phyloP scores from a whole-genome alignment of 306 rosid genomes.

The Gillenia trifoliata region DNA sequence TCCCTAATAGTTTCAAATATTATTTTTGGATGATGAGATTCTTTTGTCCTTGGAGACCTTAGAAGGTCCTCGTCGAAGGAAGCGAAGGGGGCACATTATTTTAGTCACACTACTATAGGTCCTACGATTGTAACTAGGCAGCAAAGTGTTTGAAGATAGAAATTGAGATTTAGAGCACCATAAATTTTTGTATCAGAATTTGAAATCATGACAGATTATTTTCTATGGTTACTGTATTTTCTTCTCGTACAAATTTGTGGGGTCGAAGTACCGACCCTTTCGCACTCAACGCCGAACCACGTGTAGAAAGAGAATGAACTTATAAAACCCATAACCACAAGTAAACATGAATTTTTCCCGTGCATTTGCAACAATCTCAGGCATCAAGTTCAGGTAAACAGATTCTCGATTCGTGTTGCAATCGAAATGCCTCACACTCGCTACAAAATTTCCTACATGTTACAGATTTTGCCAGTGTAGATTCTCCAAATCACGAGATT shows the following conservation, averaged over 20 bases:
- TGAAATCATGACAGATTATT: background rate
- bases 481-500: background rate
- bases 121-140: background rate
- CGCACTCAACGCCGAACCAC: background rate
- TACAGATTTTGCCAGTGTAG: background rate
- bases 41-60: constrained; percentile 23
- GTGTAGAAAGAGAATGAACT: background rate
- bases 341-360: too few relatives aligned
- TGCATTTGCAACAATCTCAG: too few relatives aligned
- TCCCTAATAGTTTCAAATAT: background rate
- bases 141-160: background rate
- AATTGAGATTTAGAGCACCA: constrained; percentile 2
- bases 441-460: constrained; percentile 13
- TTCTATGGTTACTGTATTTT: background rate
- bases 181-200: constrained; percentile 4
- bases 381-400: background rate
- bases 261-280: background rate
- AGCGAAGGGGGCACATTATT: background rate
- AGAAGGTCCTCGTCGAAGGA: background rate
- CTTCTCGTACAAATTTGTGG: too few relatives aligned
- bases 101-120: background rate
- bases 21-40: constrained; percentile 14
- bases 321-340: background rate
- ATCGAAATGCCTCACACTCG: background rate
- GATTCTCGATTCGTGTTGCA: background rate